Percentiles rank a stretch among this genome's conserved stretches.
These are phyloP conservation scores for Talaromyces sp. DNA, from an alignment of 2,329 filamentous ascomycete species.

Conservation along the genomic window DNA sequence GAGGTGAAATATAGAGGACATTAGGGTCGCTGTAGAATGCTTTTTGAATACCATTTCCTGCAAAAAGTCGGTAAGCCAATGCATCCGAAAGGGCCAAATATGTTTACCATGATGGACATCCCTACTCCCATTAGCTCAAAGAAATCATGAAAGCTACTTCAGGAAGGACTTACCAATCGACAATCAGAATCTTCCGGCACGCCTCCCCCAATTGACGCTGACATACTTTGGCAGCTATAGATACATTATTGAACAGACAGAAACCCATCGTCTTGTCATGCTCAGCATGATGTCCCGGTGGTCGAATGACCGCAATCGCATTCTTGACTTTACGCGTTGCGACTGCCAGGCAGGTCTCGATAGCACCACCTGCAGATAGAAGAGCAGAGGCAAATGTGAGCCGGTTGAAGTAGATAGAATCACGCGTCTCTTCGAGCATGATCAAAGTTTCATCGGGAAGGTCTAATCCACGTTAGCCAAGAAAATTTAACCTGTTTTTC, in stretches of 20 bases:
- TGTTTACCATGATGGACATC: constrained; percentile 62
- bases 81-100: no score
- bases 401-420: constrained; percentile 78
- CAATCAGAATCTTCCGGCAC: constrained; percentile 84
- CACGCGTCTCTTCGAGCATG: constrained; percentile 63
- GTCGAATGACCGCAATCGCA: constrained; percentile 89
- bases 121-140: constrained; percentile 33
- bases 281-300: constrained; percentile 93
- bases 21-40: constrained; percentile 95
- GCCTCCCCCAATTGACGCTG: constrained; percentile 72
- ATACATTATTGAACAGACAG: constrained; percentile 97
- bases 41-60: constrained; percentile 89
- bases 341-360: constrained; percentile 93
- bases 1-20: constrained; percentile 89
- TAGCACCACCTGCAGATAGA: constrained; percentile 85
- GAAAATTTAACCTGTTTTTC: background rate
- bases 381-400: constrained; percentile 77
- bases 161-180: constrained; percentile 71
- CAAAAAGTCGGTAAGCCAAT: background rate
- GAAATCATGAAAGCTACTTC: constrained; percentile 30
- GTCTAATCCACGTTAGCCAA: constrained; percentile 30
- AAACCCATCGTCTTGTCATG: constrained; percentile 84
- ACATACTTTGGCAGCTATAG: constrained; percentile 83
- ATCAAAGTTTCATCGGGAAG: constrained; percentile 61
- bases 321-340: constrained; percentile 82